phyloP scores from a whole-genome alignment of 768 basidiomycete genomes.

The Mycena alexandri region DNA sequence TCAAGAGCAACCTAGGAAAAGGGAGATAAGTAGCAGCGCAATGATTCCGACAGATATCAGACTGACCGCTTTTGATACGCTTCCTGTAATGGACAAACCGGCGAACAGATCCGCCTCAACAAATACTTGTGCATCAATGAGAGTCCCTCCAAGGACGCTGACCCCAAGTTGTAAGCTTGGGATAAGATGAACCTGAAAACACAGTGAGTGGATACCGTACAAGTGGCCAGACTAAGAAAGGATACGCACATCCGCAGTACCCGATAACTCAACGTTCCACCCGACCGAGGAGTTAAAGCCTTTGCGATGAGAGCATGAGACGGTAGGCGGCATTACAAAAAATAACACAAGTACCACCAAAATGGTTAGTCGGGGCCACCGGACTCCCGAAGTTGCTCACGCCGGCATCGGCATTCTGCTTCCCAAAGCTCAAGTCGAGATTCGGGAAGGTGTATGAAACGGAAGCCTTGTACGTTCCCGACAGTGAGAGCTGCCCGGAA shows the following conservation, averaged over 20 bases:
- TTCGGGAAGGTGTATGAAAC: constrained; percentile 1
- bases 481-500: neutral
- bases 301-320: too few species aligned
- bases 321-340: too few species aligned
- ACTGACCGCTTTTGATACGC: constrained; percentile 31
- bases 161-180: constrained; percentile 44
- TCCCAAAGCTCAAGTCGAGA: constrained; percentile 29
- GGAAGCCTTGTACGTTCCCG: neutral
- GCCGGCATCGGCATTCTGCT: constrained; percentile 10
- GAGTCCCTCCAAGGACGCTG: constrained; percentile 36
- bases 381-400: neutral
- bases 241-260: neutral
- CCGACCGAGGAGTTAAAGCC: constrained; percentile 7
- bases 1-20: constrained; percentile 12
- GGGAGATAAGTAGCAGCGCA: neutral
- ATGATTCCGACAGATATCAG: neutral
- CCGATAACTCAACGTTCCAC: constrained; percentile 5
- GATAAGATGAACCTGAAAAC: constrained; percentile 11
- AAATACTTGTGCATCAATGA: constrained; percentile 41
- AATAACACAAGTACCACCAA: neutral
- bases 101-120: constrained; percentile 37
- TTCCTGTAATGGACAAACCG: constrained; percentile 39
- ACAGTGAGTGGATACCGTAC: neutral
- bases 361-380: constrained; percentile 10
- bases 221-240: neutral